A percentile compares a stretch with the other conserved stretches of the same genome.
These are phyloP conservation scores for Fusarium sp. DNA, from an alignment of 2,329 filamentous ascomycete species.

Conservation along the genomic window DNA sequence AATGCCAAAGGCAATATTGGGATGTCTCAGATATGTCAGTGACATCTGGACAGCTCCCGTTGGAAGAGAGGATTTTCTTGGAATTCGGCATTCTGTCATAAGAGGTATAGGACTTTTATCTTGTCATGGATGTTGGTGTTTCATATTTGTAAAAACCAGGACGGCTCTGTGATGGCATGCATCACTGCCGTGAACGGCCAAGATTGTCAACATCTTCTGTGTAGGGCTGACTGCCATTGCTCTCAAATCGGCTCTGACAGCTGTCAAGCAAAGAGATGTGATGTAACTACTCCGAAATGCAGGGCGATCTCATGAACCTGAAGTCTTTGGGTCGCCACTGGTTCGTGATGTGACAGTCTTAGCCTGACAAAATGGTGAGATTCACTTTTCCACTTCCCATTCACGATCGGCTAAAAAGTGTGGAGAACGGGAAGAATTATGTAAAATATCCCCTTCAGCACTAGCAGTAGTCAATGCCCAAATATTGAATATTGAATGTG, in stretches of 20 bases:
- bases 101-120: no score
- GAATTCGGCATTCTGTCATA: neutral
- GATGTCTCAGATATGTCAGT: conserved; percentile 18
- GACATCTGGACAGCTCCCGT: neutral
- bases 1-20: neutral
- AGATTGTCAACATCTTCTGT: neutral
- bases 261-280: neutral
- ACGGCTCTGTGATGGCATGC: conserved; percentile 8
- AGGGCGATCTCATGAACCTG: neutral
- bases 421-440: no score
- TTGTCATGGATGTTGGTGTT: neutral
- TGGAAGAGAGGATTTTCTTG: neutral
- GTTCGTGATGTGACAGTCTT: neutral
- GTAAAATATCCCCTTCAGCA: neutral
- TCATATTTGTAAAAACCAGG: neutral
- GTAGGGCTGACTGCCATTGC: neutral
- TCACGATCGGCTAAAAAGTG: neutral
- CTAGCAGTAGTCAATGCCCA: no score
- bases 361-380: neutral
- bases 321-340: neutral
- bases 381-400: neutral
- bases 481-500: conserved; percentile 1
- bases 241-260: neutral
- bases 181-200: conserved; percentile 5
- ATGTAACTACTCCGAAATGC: neutral